Evolutionary conservation across 257 asterid genomes (phyloP).

Genomic region (Schizonepeta tenuifolia): DNA sequence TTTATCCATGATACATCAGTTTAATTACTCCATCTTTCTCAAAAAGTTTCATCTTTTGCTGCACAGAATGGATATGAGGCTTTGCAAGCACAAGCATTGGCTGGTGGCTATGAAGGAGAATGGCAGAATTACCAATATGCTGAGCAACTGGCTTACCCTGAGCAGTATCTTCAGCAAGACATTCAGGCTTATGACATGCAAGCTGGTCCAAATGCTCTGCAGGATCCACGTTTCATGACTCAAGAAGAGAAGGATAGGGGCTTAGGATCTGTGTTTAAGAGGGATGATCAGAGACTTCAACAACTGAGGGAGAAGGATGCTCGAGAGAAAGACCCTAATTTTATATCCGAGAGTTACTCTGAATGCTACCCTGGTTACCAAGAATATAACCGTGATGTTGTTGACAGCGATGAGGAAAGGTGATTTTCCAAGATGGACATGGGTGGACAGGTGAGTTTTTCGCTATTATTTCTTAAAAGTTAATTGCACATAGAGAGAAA

Average conservation of each 20-base stretch:
- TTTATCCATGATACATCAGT: not conserved
- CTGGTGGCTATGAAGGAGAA: slow-evolving; percentile 79
- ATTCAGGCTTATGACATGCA: slow-evolving; percentile 74
- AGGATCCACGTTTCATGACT: slow-evolving; percentile 86
- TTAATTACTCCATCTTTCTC: slow-evolving; percentile 20
- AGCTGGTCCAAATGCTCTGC: slow-evolving; percentile 49
- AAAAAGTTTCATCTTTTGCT: slow-evolving; percentile 16
- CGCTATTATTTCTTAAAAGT: not conserved
- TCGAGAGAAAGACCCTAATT: slow-evolving; percentile 97
- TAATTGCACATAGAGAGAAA: not conserved
- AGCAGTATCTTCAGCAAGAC: slow-evolving; percentile 87
- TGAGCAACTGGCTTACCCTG: slow-evolving; percentile 87
- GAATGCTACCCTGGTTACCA: slow-evolving; percentile 99
- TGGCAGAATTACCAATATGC: slow-evolving; percentile 94
- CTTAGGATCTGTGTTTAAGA: slow-evolving; percentile 95
- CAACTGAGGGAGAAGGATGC: slow-evolving; percentile 96
- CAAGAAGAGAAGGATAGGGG: slow-evolving; percentile 99
- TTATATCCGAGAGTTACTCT: slow-evolving; percentile 96
- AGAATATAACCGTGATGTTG: slow-evolving; percentile 93
- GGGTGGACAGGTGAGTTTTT: slow-evolving; percentile 90
- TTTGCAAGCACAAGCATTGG: slow-evolving; percentile 75
- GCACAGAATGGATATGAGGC: slow-evolving; percentile 78
- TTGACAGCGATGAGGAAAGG: slow-evolving; percentile 95
- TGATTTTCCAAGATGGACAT: slow-evolving; percentile 98
- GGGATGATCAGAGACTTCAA: slow-evolving; percentile 92